These are phyloP conservation scores for Polychaeton citri DNA, from an alignment of 2,329 filamentous ascomycete genomes.

Conservation along the genomic window DNA sequence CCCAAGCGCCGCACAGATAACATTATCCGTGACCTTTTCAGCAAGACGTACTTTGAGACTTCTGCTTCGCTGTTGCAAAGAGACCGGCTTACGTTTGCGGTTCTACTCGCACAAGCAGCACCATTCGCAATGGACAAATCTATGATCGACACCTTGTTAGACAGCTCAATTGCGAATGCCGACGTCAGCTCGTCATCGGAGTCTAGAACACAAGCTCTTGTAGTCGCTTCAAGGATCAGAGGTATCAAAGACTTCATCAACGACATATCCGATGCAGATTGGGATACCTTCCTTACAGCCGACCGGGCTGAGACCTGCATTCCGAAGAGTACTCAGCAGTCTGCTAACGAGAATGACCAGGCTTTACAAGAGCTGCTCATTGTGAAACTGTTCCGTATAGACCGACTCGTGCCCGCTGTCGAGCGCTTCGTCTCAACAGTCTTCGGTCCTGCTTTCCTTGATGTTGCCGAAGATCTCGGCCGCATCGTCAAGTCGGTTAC, in stretches of 20 bases:
- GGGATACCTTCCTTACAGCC: slow-evolving; percentile 72
- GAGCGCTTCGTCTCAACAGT: slow-evolving; percentile 81
- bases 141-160: slow-evolving; percentile 75
- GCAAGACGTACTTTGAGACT: slow-evolving; percentile 86
- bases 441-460: slow-evolving; percentile 71
- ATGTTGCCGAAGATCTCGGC: slow-evolving; percentile 72
- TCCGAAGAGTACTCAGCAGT: slow-evolving; percentile 55
- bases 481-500: slow-evolving; percentile 75
- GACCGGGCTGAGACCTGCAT: slow-evolving; percentile 78
- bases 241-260: slow-evolving; percentile 62
- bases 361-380: slow-evolving; percentile 73
- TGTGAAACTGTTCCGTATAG: slow-evolving; percentile 87
- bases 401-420: slow-evolving; percentile 84
- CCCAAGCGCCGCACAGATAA: slow-evolving; percentile 63
- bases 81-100: slow-evolving; percentile 84
- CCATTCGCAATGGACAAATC: slow-evolving; percentile 90
- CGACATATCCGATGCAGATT: slow-evolving; percentile 47
- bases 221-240: slow-evolving; percentile 53
- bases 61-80: slow-evolving; percentile 84
- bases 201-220: slow-evolving; percentile 54
- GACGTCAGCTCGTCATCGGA: slow-evolving; percentile 62
- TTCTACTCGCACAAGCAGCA: slow-evolving; percentile 90
- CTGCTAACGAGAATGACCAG: slow-evolving; percentile 51
- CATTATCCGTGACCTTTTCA: slow-evolving; percentile 83
- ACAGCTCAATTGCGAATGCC: slow-evolving; percentile 58